Conservation (phyloP, 2,329 filamentous ascomycete species). For the Pezicula carpinea region DNA sequence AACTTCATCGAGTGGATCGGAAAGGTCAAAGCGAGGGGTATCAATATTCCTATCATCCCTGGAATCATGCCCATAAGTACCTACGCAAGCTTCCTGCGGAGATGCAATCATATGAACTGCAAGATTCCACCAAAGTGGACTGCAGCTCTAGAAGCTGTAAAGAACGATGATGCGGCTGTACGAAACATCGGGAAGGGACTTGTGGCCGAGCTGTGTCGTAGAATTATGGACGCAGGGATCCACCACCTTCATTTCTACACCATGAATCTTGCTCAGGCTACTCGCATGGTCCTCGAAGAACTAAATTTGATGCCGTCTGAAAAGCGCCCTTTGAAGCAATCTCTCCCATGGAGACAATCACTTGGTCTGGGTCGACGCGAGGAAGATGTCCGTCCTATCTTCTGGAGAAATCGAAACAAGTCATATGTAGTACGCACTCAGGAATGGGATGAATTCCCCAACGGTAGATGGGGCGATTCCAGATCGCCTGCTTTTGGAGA, state of each 20-base stretch:
- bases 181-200: slow-evolving; percentile 83
- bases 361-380: slow-evolving; percentile 82
- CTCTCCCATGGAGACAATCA: slow-evolving; percentile 95
- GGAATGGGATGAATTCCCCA: slow-evolving; percentile 98
- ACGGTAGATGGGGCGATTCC: slow-evolving; percentile 97
- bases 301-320: slow-evolving; percentile 74
- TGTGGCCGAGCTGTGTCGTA: slow-evolving; percentile 85
- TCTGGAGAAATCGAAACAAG: slow-evolving; percentile 96
- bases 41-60: slow-evolving; percentile 76
- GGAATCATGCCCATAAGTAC: slow-evolving; percentile 95
- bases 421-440: slow-evolving; percentile 94
- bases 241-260: slow-evolving; percentile 96
- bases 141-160: slow-evolving; percentile 79
- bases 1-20: slow-evolving; percentile 89
- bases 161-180: slow-evolving; percentile 93
- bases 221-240: slow-evolving; percentile 74
- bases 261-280: slow-evolving; percentile 96
- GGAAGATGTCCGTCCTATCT: slow-evolving; percentile 95
- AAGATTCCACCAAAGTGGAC: slow-evolving; percentile 78
- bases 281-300: slow-evolving; percentile 89
- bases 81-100: slow-evolving; percentile 84
- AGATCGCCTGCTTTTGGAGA: slow-evolving; percentile 95
- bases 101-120: slow-evolving; percentile 88
- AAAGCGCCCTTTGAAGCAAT: slow-evolving; percentile 75
- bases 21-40: slow-evolving; percentile 80